A percentile compares a stretch with the other conserved stretches of the same genome.
Conservation (phyloP, 331 rosid species). For the Spiraea crenata region DNA sequence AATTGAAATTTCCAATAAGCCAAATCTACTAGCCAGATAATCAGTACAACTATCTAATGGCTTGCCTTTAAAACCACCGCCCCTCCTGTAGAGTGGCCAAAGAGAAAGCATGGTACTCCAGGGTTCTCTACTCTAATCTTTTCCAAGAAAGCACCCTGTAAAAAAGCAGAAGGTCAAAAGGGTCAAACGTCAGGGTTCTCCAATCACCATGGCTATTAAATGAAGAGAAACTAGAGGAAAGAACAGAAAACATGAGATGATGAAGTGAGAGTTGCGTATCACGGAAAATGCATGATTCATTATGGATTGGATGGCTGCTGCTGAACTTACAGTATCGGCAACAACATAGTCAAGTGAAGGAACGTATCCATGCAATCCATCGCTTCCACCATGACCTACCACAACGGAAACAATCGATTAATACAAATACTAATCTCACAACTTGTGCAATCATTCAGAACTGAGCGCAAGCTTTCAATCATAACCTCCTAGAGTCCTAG, state of each 20-base stretch:
- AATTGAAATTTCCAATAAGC: background rate
- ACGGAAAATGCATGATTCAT: background rate
- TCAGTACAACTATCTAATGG: conserved; percentile 7
- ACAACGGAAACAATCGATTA: conserved; percentile 12
- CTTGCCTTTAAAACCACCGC: conserved; percentile 91
- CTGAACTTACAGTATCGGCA: conserved; percentile 79
- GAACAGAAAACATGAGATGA: background rate
- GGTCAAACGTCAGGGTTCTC: conserved; percentile 4
- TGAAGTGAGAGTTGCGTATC: background rate
- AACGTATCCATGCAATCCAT: conserved; percentile 97
- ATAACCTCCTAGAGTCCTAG: too few species aligned
- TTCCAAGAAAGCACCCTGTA: conserved; percentile 85
- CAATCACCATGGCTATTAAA: background rate
- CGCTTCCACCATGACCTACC: conserved; percentile 98
- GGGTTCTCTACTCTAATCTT: conserved; percentile 82
- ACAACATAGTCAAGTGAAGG: conserved; percentile 97
- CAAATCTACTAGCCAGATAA: background rate
- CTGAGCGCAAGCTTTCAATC: background rate
- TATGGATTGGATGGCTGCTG: conserved; percentile 3
- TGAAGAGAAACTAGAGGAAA: background rate
- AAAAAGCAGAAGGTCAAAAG: conserved; percentile 12
- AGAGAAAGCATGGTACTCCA: conserved; percentile 91
- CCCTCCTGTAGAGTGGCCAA: conserved; percentile 98
- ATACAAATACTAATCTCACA: background rate
- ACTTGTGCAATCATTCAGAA: background rate